phyloP scores from a whole-genome alignment of 1,284 basidiomycete species.

The Neolentinus lepideus region DNA sequence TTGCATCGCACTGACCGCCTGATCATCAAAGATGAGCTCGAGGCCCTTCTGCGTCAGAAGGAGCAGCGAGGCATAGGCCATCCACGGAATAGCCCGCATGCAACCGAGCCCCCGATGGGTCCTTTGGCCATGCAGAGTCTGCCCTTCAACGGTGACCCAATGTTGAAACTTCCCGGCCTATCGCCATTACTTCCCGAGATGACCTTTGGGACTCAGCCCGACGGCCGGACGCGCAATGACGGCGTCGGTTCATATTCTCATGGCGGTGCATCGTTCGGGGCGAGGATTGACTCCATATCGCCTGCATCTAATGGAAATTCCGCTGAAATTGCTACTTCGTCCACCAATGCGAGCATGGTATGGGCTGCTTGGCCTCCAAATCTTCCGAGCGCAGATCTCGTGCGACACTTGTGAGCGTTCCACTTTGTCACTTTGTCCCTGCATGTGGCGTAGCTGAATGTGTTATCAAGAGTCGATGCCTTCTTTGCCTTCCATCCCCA shows the following conservation, averaged over 20 bases:
- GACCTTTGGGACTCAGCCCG: background rate
- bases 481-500: slow-evolving; percentile 72
- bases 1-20: slow-evolving; percentile 3
- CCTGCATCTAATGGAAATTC: background rate
- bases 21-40: slow-evolving; percentile 47
- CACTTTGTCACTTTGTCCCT: background rate
- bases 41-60: slow-evolving; percentile 36
- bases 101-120: background rate
- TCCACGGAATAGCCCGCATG: slow-evolving; percentile 13
- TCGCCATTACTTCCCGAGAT: background rate
- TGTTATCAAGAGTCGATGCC: slow-evolving; percentile 48
- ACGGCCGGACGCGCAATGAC: background rate
- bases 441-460: slow-evolving; percentile 1
- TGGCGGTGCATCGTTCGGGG: background rate
- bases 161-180: background rate
- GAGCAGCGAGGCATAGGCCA: slow-evolving; percentile 15
- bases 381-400: slow-evolving; percentile 49
- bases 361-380: slow-evolving; percentile 59
- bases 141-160: background rate
- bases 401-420: slow-evolving; percentile 55
- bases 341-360: slow-evolving; percentile 16
- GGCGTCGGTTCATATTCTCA: background rate
- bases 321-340: background rate
- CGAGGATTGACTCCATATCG: background rate
- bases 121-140: background rate